phyloP scores from a whole-genome alignment of 768 basidiomycete species.

The Trametes cubensis region DNA sequence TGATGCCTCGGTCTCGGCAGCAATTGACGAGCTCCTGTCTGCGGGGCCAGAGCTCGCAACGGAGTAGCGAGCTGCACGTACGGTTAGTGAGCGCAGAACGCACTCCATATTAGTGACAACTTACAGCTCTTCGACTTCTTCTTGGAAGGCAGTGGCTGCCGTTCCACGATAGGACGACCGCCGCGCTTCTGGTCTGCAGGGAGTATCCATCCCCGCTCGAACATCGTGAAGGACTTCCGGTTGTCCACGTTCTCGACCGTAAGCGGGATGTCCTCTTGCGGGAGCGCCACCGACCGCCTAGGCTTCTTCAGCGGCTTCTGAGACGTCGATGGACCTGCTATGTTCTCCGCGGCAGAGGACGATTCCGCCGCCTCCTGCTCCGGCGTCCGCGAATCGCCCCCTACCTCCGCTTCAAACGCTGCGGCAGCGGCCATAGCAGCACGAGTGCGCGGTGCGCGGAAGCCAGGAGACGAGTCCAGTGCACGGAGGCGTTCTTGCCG shows the following conservation, averaged over 20 bases:
- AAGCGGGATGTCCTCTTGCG: constrained; percentile 46
- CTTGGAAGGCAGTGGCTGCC: constrained; percentile 49
- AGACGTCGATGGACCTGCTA: constrained; percentile 8
- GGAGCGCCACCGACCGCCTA: constrained; percentile 6
- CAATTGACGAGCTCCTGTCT: constrained; percentile 2
- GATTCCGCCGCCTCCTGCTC: constrained; percentile 5
- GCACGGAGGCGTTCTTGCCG: constrained; percentile 23
- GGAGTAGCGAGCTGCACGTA: not conserved
- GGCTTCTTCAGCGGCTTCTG: constrained; percentile 10
- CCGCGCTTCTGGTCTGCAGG: constrained; percentile 73
- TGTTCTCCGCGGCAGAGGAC: constrained; percentile 23
- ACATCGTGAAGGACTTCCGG: constrained; percentile 74
- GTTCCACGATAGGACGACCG: constrained; percentile 52
- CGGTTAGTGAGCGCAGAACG: no score
- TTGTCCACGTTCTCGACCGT: constrained; percentile 74
- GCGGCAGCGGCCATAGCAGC: constrained; percentile 19
- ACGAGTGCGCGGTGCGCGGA: constrained; percentile 54
- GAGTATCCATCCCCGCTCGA: constrained; percentile 88
- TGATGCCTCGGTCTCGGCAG: constrained; percentile 22
- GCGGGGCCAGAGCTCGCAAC: constrained; percentile 1
- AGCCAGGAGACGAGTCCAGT: constrained; percentile 47
- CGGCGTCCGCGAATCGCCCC: constrained; percentile 7
- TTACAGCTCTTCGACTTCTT: constrained; percentile 55
- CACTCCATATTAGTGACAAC: constrained; percentile 4
- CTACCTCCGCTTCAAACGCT: constrained; percentile 47